These are phyloP conservation scores for Apiospora koreana DNA, from an alignment of 2,329 filamentous ascomycete species.

Conservation along the genomic window DNA sequence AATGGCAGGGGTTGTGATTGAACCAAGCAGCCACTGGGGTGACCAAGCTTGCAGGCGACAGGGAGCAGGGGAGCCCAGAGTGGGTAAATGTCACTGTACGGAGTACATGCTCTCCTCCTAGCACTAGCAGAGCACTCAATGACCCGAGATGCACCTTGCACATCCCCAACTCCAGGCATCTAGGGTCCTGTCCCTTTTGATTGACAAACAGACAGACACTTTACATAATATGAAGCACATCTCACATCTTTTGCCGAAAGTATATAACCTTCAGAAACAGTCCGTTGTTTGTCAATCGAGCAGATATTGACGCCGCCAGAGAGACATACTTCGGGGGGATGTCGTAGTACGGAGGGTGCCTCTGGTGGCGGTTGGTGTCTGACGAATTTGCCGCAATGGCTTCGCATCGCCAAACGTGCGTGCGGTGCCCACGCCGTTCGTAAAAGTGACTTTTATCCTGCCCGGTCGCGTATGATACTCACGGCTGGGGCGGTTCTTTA, in stretches of 20 bases:
- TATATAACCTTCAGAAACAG: not conserved
- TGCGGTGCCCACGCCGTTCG: not conserved
- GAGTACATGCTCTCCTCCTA: not conserved
- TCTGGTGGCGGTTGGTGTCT: not conserved
- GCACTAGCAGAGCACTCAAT: too few species aligned
- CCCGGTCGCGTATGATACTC: not conserved
- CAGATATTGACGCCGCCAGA: not conserved
- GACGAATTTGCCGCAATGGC: not conserved
- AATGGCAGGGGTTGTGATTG: constrained; percentile 4
- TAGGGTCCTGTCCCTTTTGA: not conserved
- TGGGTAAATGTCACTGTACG: not conserved
- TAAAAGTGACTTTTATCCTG: not conserved
- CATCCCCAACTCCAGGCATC: not conserved
- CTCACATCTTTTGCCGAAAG: not conserved
- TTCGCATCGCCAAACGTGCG: not conserved
- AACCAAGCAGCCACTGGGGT: not conserved
- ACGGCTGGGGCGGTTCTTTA: not conserved
- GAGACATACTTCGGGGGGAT: not conserved
- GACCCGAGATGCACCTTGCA: not conserved
- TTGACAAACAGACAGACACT: not conserved
- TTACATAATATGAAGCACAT: not conserved
- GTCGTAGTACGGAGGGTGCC: not conserved
- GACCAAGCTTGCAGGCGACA: constrained; percentile 5
- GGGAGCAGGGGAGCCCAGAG: not conserved
- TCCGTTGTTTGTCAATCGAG: not conserved